A percentile compares a stretch with the other conserved stretches of the same genome.
Evolutionary conservation across 2,329 filamentous ascomycete genomes (phyloP).

Genomic region (Ceratocystis eucalypticola): DNA sequence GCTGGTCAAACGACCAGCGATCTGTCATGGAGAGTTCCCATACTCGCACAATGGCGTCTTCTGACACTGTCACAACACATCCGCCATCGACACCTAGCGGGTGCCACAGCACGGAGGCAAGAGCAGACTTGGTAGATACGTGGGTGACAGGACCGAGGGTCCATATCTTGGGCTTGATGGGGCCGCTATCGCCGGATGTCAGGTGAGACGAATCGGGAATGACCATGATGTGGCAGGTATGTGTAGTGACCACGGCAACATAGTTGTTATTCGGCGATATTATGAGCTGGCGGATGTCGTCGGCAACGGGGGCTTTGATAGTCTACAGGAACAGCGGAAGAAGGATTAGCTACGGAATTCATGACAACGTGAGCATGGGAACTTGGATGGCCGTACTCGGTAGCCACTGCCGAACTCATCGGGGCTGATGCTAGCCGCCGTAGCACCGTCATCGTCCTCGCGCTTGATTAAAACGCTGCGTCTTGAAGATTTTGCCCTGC

Average conservation of each 20-base stretch:
- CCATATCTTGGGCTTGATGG: constrained; percentile 71
- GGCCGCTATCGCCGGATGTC: constrained; percentile 49
- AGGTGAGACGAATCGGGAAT: constrained; percentile 71
- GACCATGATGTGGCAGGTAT: constrained; percentile 79
- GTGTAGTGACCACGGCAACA: constrained; percentile 71
- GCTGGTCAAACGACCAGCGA: constrained; percentile 74
- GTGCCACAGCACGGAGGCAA: constrained; percentile 82
- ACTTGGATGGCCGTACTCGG: constrained; percentile 20
- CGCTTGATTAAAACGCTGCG: constrained; percentile 30
- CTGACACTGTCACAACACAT: constrained; percentile 76
- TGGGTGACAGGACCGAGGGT: constrained; percentile 88
- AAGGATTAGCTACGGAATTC: background rate
- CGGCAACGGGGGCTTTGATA: constrained; percentile 63
- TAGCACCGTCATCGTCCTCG: constrained; percentile 27
- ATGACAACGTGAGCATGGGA: background rate
- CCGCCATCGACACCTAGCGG: constrained; percentile 71
- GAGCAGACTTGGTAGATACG: constrained; percentile 67
- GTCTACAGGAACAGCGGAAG: constrained; percentile 35
- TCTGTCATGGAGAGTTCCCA: constrained; percentile 83
- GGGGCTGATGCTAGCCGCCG: background rate
- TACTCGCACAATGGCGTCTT: constrained; percentile 72
- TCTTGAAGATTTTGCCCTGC: constrained; percentile 19
- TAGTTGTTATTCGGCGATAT: constrained; percentile 72
- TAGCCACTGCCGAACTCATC: constrained; percentile 26
- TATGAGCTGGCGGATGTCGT: constrained; percentile 71